A percentile compares a stretch with the other conserved stretches of the same genome.
phyloP scores from a whole-genome alignment of 2,329 filamentous ascomycete genomes.

The Xylaria sp. region DNA sequence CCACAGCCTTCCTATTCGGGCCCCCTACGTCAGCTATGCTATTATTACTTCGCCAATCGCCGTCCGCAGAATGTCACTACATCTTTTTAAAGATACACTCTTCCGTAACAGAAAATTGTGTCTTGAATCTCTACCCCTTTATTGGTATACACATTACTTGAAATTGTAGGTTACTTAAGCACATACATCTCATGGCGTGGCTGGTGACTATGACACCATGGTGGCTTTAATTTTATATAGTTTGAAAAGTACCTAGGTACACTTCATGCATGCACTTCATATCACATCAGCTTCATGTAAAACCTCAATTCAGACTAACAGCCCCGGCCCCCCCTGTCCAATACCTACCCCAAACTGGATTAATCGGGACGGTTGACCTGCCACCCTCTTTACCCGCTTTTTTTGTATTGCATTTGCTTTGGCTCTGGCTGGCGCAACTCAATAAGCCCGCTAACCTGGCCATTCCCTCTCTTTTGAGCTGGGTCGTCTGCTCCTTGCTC shows the following conservation, averaged over 20 bases:
- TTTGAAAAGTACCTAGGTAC: no score
- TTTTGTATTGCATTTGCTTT: conserved; percentile 33
- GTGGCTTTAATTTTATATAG: no score
- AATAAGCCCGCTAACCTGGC: conserved; percentile 31
- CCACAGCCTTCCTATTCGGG: conserved; percentile 11
- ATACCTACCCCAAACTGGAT: conserved; percentile 24
- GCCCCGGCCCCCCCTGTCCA: background rate
- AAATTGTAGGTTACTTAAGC: no score
- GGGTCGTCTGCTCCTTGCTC: conserved; percentile 23
- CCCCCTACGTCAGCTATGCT: background rate
- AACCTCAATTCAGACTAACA: background rate
- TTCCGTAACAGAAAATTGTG: background rate
- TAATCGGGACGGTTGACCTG: conserved; percentile 46
- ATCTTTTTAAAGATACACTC: background rate
- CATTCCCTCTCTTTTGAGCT: conserved; percentile 27
- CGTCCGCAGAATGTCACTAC: no score
- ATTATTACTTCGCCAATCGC: background rate
- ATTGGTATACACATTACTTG: no score
- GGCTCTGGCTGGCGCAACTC: conserved; percentile 32
- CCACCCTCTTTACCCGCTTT: conserved; percentile 47
- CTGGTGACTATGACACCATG: no score
- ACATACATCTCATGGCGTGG: no score
- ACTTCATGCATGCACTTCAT: background rate
- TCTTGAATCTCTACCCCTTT: no score
- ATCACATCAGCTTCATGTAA: no score